These are phyloP conservation scores for Pyricularia grisea DNA, from an alignment of 2,329 filamentous ascomycete species.

Conservation along the genomic window DNA sequence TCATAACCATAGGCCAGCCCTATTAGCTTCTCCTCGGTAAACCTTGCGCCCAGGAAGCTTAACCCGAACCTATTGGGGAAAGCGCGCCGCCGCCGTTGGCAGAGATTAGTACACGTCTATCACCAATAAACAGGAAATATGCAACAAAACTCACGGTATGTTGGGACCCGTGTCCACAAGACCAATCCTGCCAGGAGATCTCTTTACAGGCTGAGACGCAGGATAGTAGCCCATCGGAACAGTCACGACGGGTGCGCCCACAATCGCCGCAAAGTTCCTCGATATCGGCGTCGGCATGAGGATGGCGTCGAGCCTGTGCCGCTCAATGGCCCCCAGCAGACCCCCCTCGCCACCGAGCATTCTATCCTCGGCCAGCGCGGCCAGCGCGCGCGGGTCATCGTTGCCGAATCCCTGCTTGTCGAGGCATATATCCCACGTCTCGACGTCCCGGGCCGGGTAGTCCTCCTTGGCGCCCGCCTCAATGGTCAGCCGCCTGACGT, in stretches of 20 bases:
- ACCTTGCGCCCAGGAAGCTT: constrained; percentile 50
- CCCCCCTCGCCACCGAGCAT: constrained; percentile 49
- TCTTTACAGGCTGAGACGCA: constrained; percentile 29
- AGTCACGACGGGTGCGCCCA: constrained; percentile 51
- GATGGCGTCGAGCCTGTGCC: constrained; percentile 43
- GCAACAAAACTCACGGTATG: constrained; percentile 9
- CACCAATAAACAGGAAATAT: too few relatives aligned
- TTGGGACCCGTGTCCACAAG: constrained; percentile 44
- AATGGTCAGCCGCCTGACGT: constrained; percentile 47
- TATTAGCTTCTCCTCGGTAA: constrained; percentile 52
- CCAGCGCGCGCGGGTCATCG: constrained; percentile 46
- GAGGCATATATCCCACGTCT: constrained; percentile 45
- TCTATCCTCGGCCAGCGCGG: constrained; percentile 41
- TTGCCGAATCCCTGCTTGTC: constrained; percentile 41
- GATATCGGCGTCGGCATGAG: constrained; percentile 46
- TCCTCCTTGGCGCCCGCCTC: constrained; percentile 35
- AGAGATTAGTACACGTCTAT: too few relatives aligned
- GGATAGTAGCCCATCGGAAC: constrained; percentile 55
- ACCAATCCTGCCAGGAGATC: constrained; percentile 30
- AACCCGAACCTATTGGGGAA: constrained; percentile 42
- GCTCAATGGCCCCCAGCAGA: constrained; percentile 35
- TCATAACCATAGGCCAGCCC: constrained; percentile 62
- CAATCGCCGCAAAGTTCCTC: constrained; percentile 38
- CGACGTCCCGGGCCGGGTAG: constrained; percentile 53
- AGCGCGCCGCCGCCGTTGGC: not conserved